Conservation (phyloP, 306 rosid species). For the Senna siamea region DNA sequence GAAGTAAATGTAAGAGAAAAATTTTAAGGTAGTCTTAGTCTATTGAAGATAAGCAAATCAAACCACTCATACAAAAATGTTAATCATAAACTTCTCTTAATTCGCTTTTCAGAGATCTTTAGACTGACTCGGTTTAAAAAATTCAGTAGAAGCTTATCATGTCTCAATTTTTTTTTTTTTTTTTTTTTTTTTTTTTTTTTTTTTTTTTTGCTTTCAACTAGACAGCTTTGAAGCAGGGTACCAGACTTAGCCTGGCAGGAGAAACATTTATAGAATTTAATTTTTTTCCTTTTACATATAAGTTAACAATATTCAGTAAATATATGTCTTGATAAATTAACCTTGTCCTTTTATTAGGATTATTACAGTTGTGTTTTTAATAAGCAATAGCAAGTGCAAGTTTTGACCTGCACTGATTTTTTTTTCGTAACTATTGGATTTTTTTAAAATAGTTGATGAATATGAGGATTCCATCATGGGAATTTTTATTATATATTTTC, state of each 20-base stretch:
- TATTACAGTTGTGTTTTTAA: not conserved
- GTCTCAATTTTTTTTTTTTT: too few relatives aligned
- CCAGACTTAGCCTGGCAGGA: not conserved
- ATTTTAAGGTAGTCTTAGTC: not conserved
- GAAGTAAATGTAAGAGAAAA: not conserved
- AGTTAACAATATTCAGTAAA: not conserved
- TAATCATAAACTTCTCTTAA: too few relatives aligned
- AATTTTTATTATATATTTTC: not conserved
- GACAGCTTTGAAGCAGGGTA: not conserved
- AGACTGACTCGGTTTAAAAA: too few relatives aligned
- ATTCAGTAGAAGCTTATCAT: too few relatives aligned
- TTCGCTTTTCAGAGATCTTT: too few relatives aligned
- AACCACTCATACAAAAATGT: not conserved
- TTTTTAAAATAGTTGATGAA: not conserved
- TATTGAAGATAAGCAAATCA: too few relatives aligned
- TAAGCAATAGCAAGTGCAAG: not conserved
- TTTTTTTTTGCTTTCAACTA: not conserved
- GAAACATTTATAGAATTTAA: not conserved
- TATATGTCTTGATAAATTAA: not conserved
- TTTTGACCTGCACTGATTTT: conserved; percentile 19
- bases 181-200: too few relatives aligned
- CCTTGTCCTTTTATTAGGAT: not conserved
- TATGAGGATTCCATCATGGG: conserved; percentile 1
- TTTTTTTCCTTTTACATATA: not conserved
- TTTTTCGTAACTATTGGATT: not conserved